Percentiles rank a stretch among this genome's conserved stretches.
These are phyloP conservation scores for Chrysosporium queenslandicum DNA, from an alignment of 2,329 filamentous ascomycete genomes.

Conservation along the genomic window DNA sequence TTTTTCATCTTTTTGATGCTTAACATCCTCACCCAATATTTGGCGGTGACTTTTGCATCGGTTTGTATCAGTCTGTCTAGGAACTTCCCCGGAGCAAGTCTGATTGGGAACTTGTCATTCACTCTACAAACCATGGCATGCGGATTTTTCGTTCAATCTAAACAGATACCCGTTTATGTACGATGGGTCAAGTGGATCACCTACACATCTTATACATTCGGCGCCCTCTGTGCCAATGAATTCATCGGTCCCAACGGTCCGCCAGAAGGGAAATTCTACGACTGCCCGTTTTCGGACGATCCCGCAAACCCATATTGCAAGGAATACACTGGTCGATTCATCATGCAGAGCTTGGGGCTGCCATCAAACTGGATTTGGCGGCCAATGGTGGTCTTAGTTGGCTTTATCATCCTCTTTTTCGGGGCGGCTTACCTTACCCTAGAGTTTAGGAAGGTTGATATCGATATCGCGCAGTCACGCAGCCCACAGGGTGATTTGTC, in stretches of 20 bases:
- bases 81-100: slow-evolving; percentile 58
- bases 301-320: slow-evolving; percentile 54
- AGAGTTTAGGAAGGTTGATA: slow-evolving; percentile 55
- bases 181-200: slow-evolving; percentile 56
- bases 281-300: slow-evolving; percentile 57
- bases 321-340: slow-evolving; percentile 58
- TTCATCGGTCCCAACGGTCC: slow-evolving; percentile 41
- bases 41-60: slow-evolving; percentile 61
- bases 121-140: slow-evolving; percentile 66
- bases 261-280: slow-evolving; percentile 55
- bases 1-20: slow-evolving; percentile 66
- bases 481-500: slow-evolving; percentile 51
- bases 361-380: slow-evolving; percentile 56
- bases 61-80: slow-evolving; percentile 56
- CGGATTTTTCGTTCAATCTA: slow-evolving; percentile 64
- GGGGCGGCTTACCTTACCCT: slow-evolving; percentile 51
- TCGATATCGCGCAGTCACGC: slow-evolving; percentile 57
- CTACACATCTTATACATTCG: slow-evolving; percentile 51
- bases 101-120: slow-evolving; percentile 62
- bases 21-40: slow-evolving; percentile 60
- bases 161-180: slow-evolving; percentile 66
- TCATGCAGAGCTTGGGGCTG: slow-evolving; percentile 60
- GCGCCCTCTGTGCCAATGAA: slow-evolving; percentile 61
- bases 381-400: slow-evolving; percentile 54
- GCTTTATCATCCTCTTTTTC: slow-evolving; percentile 56